These are phyloP conservation scores for Rhodotorula sp. DNA, from an alignment of 1,284 basidiomycete species.

Conservation along the genomic window DNA sequence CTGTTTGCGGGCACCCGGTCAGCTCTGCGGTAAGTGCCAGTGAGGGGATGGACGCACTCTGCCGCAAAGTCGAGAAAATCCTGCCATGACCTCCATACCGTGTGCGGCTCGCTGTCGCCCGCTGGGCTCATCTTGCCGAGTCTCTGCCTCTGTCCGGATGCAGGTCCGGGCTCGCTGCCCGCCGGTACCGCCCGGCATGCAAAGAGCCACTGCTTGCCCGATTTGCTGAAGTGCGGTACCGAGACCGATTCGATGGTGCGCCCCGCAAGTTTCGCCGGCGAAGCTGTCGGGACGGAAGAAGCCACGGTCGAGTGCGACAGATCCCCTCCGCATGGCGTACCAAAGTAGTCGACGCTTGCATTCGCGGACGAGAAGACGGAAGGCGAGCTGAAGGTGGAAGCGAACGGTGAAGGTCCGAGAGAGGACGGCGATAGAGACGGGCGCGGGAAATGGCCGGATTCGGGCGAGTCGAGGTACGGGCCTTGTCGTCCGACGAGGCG, in stretches of 20 bases:
- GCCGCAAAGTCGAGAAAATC: conserved; percentile 40
- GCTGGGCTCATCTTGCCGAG: conserved; percentile 33
- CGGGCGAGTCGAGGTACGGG: no score
- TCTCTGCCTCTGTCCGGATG: not conserved
- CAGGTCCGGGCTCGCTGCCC: not conserved
- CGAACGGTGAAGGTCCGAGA: not conserved
- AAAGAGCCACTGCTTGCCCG: conserved; percentile 35
- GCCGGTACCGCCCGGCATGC: conserved; percentile 40
- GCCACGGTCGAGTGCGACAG: not conserved
- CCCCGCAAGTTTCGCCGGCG: not conserved
- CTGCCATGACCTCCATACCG: conserved; percentile 40
- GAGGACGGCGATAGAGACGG: not conserved
- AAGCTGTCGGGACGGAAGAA: not conserved
- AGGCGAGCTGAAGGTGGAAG: not conserved
- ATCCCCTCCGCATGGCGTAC: not conserved
- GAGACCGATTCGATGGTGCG: conserved; percentile 33
- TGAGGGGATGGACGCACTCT: conserved; percentile 14
- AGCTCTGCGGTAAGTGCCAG: no score
- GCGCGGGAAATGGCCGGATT: no score
- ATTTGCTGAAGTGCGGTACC: conserved; percentile 37
- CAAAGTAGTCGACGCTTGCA: not conserved
- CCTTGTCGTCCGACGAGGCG: no score
- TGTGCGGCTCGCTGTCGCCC: conserved; percentile 36
- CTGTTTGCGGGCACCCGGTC: conserved; percentile 2
- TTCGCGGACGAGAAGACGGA: not conserved